Evolutionary conservation across 202 grass and related monocot genomes (phyloP), one percentile per base, ranked within the genome.

Genomic region (Setaria italica): DNA sequence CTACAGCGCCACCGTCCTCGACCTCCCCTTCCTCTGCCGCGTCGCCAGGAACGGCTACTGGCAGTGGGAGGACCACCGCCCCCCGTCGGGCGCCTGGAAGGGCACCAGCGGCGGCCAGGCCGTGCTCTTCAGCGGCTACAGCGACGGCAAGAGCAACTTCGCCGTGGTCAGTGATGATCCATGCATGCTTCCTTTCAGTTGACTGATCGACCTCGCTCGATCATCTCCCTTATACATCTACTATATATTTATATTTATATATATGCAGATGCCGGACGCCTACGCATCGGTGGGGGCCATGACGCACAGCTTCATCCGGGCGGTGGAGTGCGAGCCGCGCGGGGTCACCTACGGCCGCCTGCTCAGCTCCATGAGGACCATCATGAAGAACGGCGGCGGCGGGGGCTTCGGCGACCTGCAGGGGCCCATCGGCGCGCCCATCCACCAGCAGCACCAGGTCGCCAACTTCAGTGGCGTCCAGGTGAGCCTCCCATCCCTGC

Each of bases 301-400:
- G 96, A 99, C 96, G 34, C 91, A 92, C 88, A 95, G 96, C 79
- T 99, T 95, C 84, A 87, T 99, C 74, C 66, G 59, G 51, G 85
- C 91, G 5, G 6, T 99, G 68, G 86, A 95, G 78, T 89, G 11
- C 39, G 84, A 95, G 70, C 93, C 91, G 2, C 76, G 88, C 2
- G 80, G 93, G 1, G 67, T 82, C 19, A 98, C 93, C 19, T 98
- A 98, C 47, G 96, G 93, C 11, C 74, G 72, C 39, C 76, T 98
- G 90, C 93, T 98, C 56, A 83, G 69, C 66, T 30, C 90, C 54
- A 98, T 98, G 93, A 87, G 80, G 30, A 2, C 56, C 16, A 85
- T 83, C 54, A 95, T 98, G 70, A 87, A 85, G 30, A 53, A 81
- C 1, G 37, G 64, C 62, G 87, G 42, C 80, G 53, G 67, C 1